Base-by-base conservation (phyloP, 2,329 filamentous ascomycete species). In the Beauveria brongniartii region DNA sequence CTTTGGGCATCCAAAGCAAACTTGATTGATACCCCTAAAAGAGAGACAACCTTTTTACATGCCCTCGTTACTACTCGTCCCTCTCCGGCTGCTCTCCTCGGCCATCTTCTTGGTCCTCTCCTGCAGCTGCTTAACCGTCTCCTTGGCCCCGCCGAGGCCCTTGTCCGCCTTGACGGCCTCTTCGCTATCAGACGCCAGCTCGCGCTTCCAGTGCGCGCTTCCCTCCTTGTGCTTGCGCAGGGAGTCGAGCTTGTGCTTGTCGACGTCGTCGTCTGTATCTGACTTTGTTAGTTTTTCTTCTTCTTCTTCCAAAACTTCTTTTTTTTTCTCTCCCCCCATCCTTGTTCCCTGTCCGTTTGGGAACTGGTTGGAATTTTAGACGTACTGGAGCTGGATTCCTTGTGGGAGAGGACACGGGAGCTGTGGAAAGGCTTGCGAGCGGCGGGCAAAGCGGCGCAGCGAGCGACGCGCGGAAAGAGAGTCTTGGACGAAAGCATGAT, bases 171-270 rank as follows among this genome's bases (percentile, higher is more conserved):
- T 87, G 74, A 94, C 80, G 67, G 84, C 84, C 72, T 90, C 89
- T 78, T 95, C 91, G 73, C 87, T 90, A 74, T 91, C 85, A 55
- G 86, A 89, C 3, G 90, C 90, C 55, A 95, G 79, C 71, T 88
- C 86, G 24, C 87, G 80, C 75, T 89, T 88, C 90, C 91, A 94
- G 70, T 91, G 81, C 58, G 80, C 87, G 71, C 84, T 81, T 63
- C 89, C 90, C 44, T 81, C 74, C 72, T 87, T 84, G 63, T 90
- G 82, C 78, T 92, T 92, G 65, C 80, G 63, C 48, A 88, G 74
- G 26, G 79, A 78, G 68, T 87, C 83, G 60, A 81, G 72, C 75
- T 87, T 86, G 75, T 86, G 83, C 69, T 76, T 81, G 63, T 86
- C 81, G 67, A 76, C 74, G 65, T 80, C 74, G 16, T 73, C 66